Percentiles rank a stretch among this genome's conserved stretches.
Evolutionary conservation across 225 moss, liverwort and hornwort species (phyloP).

Genomic region (Physcomitrellopsis africana): DNA sequence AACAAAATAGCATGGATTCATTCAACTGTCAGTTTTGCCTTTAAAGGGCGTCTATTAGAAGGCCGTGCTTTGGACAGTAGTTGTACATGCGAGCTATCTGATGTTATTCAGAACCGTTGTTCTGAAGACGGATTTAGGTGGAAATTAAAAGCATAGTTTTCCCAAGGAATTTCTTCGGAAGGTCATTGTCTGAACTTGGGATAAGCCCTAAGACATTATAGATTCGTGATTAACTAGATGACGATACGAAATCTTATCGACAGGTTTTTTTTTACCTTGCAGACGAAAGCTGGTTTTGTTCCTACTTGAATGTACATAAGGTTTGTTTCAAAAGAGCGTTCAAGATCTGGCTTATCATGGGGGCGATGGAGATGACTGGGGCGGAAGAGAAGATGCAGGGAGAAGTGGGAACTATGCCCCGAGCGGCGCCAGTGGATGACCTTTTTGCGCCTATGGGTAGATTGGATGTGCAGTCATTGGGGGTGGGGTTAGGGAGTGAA

Average conservation of each 20-base stretch:
- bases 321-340: slow-evolving; percentile 17
- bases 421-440: slow-evolving; percentile 73
- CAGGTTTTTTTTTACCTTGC: slow-evolving; percentile 3
- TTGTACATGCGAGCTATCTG: background rate
- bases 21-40: too few relatives aligned
- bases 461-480: slow-evolving; percentile 70
- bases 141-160: background rate
- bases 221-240: background rate
- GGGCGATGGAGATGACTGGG: slow-evolving; percentile 58
- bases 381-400: slow-evolving; percentile 51
- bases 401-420: slow-evolving; percentile 51
- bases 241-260: background rate
- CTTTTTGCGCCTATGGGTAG: slow-evolving; percentile 80
- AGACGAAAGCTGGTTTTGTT: slow-evolving; percentile 21
- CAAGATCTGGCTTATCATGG: slow-evolving; percentile 44
- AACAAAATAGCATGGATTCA: too few relatives aligned
- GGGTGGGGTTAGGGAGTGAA: slow-evolving; percentile 25
- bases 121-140: background rate
- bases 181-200: too few relatives aligned
- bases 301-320: background rate
- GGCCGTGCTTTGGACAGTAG: background rate
- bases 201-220: background rate
- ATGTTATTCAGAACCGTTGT: background rate
- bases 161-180: background rate
- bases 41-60: too few relatives aligned